Evolutionary conservation across 495 filamentous ascomycete genomes (phyloP), one percentile per base, ranked within the genome.

Genomic region (Emericellopsis terricola): DNA sequence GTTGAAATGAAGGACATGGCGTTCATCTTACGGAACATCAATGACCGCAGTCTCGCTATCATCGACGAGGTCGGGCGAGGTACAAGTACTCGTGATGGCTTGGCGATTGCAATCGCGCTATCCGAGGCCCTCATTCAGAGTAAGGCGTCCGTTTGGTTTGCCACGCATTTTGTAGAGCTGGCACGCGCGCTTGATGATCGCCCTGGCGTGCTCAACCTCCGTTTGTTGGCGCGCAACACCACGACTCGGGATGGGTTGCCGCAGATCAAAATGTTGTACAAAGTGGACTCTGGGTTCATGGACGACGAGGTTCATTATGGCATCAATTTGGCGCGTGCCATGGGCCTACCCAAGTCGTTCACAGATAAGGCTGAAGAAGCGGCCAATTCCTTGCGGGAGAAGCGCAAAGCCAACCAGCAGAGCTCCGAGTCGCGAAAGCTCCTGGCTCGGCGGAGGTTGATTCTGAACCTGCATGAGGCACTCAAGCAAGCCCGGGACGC

Each of bases 1-100:
- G 69, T 84, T 10, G 91, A 96, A 55, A 94, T 97, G 89, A 66
- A 81, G 31, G 91, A 94, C 48, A 93, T 82, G 51, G 85, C 85
- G 11, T 85, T 91, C 50, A 93, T 94, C 40, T 57, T 94, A 3
- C 70, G 71, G 38, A 81, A 87, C 39, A 64, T 89, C 37, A 75
- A 84, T 40, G 60, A 62, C 4, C 59, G 68, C 11, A 85, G 81
- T 45, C 59, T 94, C 52, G 73, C 79, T 11, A 81, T 97, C 29
- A 70, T 96, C 39, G 91, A 97, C 46, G 89, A 97, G 47, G 72
- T 97, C 16, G 87, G 89, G 11, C 70, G 89, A 15, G 91, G 86
- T 6, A 96, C 91, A 8, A 87, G 82, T 48, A 82, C 79, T 1
- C 69, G 73, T 28, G 91, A 96, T 50, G 89, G 91, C 0, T 58